Percentiles rank a stretch among this genome's conserved stretches.
phyloP scores from a whole-genome alignment of 2,329 filamentous ascomycete species.

The Cercospora sp. region DNA sequence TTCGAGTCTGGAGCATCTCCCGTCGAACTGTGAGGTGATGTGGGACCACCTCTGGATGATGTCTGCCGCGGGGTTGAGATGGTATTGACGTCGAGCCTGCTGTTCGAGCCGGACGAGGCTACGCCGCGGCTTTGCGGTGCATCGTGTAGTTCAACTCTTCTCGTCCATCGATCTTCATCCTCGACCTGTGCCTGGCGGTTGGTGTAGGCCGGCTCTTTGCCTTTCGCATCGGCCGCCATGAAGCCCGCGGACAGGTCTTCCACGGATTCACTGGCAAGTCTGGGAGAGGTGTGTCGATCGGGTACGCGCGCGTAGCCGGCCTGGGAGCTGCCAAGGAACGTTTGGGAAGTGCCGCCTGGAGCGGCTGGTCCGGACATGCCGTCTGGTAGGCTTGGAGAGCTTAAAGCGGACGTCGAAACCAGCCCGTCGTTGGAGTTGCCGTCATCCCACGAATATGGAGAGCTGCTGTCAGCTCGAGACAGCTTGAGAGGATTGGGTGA shows the following conservation, averaged over 20 bases:
- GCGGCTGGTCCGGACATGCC: constrained; percentile 29
- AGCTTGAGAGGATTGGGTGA: constrained; percentile 30
- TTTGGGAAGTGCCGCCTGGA: constrained; percentile 30
- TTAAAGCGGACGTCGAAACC: constrained; percentile 32
- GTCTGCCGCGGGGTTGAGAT: constrained; percentile 1
- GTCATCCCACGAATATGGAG: constrained; percentile 38
- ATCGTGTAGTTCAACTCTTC: constrained; percentile 30
- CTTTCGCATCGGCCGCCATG: constrained; percentile 24
- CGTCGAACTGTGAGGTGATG: constrained; percentile 31
- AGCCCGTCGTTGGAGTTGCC: constrained; percentile 38
- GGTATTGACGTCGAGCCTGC: constrained; percentile 19
- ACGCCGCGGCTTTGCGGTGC: constrained; percentile 17
- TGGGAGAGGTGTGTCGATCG: constrained; percentile 34
- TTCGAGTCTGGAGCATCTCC: constrained; percentile 31
- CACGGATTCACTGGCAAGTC: constrained; percentile 30
- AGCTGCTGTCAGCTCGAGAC: constrained; percentile 30
- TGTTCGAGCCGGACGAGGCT: constrained; percentile 12
- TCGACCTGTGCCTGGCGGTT: constrained; percentile 33
- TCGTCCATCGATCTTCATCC: constrained; percentile 34
- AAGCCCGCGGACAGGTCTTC: constrained; percentile 25
- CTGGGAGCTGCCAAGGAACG: constrained; percentile 35
- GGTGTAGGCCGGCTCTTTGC: constrained; percentile 26
- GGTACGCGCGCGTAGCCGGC: constrained; percentile 36
- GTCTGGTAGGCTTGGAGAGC: constrained; percentile 33
- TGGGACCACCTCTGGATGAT: constrained; percentile 24